Percentiles rank a stretch among this genome's conserved stretches.
Conservation (phyloP, 192 early-diverging fungal genomes). For the Entophlyctis luteolus region DNA sequence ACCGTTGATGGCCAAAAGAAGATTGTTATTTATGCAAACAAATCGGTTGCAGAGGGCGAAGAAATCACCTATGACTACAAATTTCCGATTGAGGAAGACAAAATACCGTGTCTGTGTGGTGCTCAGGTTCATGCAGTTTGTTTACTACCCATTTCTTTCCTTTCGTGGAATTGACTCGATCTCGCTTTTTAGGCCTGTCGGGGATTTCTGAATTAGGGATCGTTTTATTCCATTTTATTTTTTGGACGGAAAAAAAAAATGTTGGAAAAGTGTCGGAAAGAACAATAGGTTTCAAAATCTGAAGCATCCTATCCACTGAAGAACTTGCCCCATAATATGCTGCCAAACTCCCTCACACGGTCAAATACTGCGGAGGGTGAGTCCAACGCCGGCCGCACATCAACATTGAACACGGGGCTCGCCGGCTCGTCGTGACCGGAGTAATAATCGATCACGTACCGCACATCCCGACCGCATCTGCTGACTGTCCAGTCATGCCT, state of each 20-base stretch:
- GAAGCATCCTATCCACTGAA: slow-evolving; percentile 19
- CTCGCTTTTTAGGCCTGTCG: slow-evolving; percentile 24
- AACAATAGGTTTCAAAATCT: not conserved
- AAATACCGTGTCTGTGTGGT: slow-evolving; percentile 98
- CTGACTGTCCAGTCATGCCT: slow-evolving; percentile 92
- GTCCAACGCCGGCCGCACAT: slow-evolving; percentile 92
- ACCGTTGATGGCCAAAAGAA: slow-evolving; percentile 87
- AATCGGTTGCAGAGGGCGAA: slow-evolving; percentile 88
- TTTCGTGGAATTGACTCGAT: not conserved
- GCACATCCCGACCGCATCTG: slow-evolving; percentile 79
- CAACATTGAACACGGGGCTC: slow-evolving; percentile 83
- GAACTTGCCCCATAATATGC: slow-evolving; percentile 28
- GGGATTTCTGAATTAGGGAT: slow-evolving; percentile 25
- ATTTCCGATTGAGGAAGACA: slow-evolving; percentile 85
- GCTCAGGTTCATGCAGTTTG: slow-evolving; percentile 47
- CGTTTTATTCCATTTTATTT: not conserved
- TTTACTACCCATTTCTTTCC: not conserved
- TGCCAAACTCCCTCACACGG: slow-evolving; percentile 27
- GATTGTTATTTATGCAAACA: slow-evolving; percentile 97
- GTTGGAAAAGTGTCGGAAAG: not conserved
- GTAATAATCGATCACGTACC: slow-evolving; percentile 92
- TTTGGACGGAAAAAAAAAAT: not conserved
- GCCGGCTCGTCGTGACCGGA: slow-evolving; percentile 62
- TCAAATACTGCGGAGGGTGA: slow-evolving; percentile 50
- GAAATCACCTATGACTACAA: slow-evolving; percentile 99